These are phyloP conservation scores for Backusella liffmaniae DNA, from an alignment of 192 early-diverging fungal species.

Conservation along the genomic window DNA sequence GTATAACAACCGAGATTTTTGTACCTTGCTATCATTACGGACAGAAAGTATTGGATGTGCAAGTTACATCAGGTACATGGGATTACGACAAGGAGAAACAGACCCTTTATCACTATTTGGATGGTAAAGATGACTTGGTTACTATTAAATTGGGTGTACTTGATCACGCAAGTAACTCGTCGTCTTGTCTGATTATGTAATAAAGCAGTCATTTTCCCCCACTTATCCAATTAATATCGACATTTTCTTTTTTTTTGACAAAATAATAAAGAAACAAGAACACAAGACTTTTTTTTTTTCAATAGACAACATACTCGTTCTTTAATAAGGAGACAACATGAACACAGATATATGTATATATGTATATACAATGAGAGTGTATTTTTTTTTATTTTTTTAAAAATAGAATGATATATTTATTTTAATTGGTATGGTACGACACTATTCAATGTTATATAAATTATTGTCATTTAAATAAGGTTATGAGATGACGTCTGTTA, in stretches of 20 bases:
- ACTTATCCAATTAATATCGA: background rate
- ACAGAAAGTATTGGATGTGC: slow-evolving; percentile 45
- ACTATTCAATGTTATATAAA: too few species aligned
- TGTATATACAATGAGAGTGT: background rate
- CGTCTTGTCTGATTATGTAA: background rate
- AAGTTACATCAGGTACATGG: slow-evolving; percentile 70
- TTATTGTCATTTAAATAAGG: background rate
- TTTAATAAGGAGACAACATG: too few species aligned
- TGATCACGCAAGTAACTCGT: background rate
- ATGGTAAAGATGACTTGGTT: background rate
- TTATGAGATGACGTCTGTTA: background rate
- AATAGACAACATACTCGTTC: too few species aligned
- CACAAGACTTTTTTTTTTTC: background rate
- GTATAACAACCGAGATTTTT: slow-evolving; percentile 63
- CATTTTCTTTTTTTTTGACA: background rate
- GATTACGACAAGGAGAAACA: slow-evolving; percentile 64
- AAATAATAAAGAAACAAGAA: background rate
- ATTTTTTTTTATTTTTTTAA: background rate
- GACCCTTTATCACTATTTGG: slow-evolving; percentile 55
- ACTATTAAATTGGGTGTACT: background rate
- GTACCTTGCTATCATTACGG: slow-evolving; percentile 75
- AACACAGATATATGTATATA: too few species aligned
- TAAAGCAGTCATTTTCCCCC: background rate
- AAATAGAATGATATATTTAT: background rate
- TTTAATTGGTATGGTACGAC: too few species aligned